Evolutionary conservation across 768 basidiomycete genomes (phyloP).

Genomic region (Amanita polypyramis): DNA sequence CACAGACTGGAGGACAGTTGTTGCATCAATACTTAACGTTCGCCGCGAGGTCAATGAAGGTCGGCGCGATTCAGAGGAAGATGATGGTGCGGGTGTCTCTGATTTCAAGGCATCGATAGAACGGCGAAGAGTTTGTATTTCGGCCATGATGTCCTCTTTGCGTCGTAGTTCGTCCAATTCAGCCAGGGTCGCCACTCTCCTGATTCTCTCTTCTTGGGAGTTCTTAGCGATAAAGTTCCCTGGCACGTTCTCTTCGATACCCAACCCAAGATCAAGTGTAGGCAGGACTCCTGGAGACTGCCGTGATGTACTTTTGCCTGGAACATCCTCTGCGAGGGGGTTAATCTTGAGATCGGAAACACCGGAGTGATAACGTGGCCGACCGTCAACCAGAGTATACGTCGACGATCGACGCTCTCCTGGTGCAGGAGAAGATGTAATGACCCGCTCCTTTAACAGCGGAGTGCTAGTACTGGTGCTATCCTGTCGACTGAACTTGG

Average conservation of each 20-base stretch:
- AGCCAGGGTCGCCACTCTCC: conserved; percentile 25
- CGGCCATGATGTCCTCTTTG: conserved; percentile 62
- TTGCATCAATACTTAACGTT: conserved; percentile 59
- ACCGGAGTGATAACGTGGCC: conserved; percentile 52
- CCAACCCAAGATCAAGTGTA: conserved; percentile 62
- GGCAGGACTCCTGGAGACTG: conserved; percentile 55
- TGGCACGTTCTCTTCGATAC: conserved; percentile 69
- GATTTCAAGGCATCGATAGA: conserved; percentile 70
- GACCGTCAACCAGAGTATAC: conserved; percentile 41
- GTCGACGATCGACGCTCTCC: conserved; percentile 40
- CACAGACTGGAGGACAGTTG: conserved; percentile 34
- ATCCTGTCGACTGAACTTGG: conserved; percentile 49
- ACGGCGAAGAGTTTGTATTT: conserved; percentile 70
- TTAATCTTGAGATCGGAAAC: conserved; percentile 67
- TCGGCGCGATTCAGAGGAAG: conserved; percentile 48
- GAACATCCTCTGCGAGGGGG: conserved; percentile 50
- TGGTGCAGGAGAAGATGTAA: conserved; percentile 32
- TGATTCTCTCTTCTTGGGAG: conserved; percentile 14
- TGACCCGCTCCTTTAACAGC: conserved; percentile 55
- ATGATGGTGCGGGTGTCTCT: conserved; percentile 60
- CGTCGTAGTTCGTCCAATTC: conserved; percentile 51
- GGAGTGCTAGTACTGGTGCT: conserved; percentile 56
- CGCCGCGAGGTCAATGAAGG: conserved; percentile 59
- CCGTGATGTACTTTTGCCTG: conserved; percentile 27
- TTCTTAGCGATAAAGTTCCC: conserved; percentile 51